Evolutionary conservation across 139 green algal species (phyloP), one percentile per base, ranked within the genome.

Genomic region (Chlamydomonas eustigma): DNA sequence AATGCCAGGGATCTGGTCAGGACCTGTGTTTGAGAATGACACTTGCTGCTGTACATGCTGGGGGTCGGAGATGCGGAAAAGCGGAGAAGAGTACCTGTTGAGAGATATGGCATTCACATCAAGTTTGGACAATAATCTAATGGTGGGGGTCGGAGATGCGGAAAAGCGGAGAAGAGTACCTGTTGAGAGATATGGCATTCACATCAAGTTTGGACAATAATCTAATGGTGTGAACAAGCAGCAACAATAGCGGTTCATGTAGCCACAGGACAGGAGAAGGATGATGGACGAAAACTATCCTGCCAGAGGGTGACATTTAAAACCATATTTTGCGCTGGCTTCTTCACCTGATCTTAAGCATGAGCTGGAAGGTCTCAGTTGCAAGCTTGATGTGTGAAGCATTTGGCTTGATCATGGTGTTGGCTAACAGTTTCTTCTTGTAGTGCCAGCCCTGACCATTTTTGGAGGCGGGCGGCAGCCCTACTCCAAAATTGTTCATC

Each of bases 161-260:
- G 78, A 97, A 94, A 34, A 97, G 85, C 34, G 88, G 89, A 0
- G 88, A 92, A n/a, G 87, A 92, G 76, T 92, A 91, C 52, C 88
- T 81, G 44, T n/a, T n/a, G n/a, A n/a, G n/a, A n/a, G n/a, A n/a
- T n/a, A n/a, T n/a, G n/a, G n/a, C n/a, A n/a, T n/a, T n/a, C n/a
- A n/a, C n/a, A n/a, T n/a, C n/a, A n/a, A n/a, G n/a, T n/a, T n/a
- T n/a, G n/a, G n/a, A n/a, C n/a, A n/a, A n/a, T n/a, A n/a, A n/a
- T n/a, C n/a, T n/a, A n/a, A n/a, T n/a, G n/a, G n/a, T n/a, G n/a
- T n/a, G n/a, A n/a, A n/a, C n/a, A n/a, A n/a, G n/a, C n/a, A n/a
- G n/a, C n/a, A n/a, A n/a, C n/a, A n/a, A n/a, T n/a, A n/a, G n/a
- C n/a, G n/a, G n/a, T n/a, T n/a, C n/a, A n/a, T n/a, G n/a, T n/a